Evolutionary conservation across 1,139 yeast genomes (phyloP).

Genomic region (Kurtzmaniella quercitrusa): DNA sequence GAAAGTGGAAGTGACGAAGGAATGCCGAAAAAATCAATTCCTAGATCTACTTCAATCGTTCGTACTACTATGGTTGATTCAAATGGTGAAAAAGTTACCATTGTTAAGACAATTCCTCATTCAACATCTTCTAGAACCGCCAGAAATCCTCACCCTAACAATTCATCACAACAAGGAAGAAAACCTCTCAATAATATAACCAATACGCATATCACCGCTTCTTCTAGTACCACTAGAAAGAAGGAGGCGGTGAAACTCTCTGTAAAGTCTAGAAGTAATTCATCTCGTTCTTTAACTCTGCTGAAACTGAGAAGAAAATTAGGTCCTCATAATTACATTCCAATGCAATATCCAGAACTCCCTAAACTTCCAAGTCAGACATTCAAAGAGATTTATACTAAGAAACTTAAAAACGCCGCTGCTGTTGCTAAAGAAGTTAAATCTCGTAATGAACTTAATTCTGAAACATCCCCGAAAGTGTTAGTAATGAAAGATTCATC

Average conservation of each 20-base stretch:
- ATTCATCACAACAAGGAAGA: not conserved
- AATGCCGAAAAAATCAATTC: slow-evolving; percentile 20
- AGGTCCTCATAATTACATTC: slow-evolving; percentile 13
- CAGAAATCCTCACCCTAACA: not conserved
- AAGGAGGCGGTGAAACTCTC: slow-evolving; percentile 25
- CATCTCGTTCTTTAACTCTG: slow-evolving; percentile 15
- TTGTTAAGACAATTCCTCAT: slow-evolving; percentile 18
- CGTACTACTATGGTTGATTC: slow-evolving; percentile 36
- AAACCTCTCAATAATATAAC: slow-evolving; percentile 24
- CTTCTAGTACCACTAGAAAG: slow-evolving; percentile 38
- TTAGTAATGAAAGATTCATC: too few species aligned
- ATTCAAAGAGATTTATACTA: not conserved
- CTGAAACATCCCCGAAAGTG: not conserved
- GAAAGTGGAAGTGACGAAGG: slow-evolving; percentile 17
- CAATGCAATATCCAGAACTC: slow-evolving; percentile 7
- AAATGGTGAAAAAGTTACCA: slow-evolving; percentile 25
- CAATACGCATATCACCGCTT: slow-evolving; percentile 28
- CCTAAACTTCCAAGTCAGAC: slow-evolving; percentile 9
- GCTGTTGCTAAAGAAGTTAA: not conserved
- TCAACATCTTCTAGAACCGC: slow-evolving; percentile 15
- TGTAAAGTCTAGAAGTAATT: slow-evolving; percentile 22
- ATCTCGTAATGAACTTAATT: not conserved
- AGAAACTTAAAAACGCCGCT: not conserved
- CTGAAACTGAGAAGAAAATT: slow-evolving; percentile 4
- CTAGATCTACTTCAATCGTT: slow-evolving; percentile 45